Conservation (phyloP, 31 red algal species). For the Odonthalia washingtoniensis region DNA sequence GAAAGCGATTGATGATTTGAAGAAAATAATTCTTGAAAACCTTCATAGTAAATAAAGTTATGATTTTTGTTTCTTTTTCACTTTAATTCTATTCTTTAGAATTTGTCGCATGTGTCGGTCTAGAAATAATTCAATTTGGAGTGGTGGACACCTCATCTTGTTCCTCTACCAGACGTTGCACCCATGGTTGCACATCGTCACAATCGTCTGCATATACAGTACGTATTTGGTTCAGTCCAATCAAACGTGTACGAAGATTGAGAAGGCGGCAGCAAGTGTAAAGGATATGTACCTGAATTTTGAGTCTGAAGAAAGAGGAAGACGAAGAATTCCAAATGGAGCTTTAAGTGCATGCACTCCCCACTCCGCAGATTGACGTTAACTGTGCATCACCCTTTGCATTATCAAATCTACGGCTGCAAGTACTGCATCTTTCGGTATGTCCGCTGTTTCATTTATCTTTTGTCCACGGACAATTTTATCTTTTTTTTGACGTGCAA, state of each 20-base stretch:
- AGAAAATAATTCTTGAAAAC: too few relatives aligned
- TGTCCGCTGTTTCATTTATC: background rate
- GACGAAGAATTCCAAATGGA: constrained; percentile 1
- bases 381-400: constrained; percentile 13
- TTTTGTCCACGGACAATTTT: too few relatives aligned
- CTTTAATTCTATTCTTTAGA: too few relatives aligned
- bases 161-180: too few relatives aligned
- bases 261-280: background rate
- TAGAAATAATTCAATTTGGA: too few relatives aligned
- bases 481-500: background rate
- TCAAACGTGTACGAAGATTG: background rate
- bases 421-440: background rate
- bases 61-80: too few relatives aligned
- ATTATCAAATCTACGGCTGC: background rate
- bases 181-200: background rate
- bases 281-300: background rate
- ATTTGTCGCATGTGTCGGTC: too few relatives aligned
- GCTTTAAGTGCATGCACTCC: constrained; percentile 19
- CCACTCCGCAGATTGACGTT: constrained; percentile 30
- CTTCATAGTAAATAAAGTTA: too few relatives aligned
- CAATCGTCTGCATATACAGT: background rate
- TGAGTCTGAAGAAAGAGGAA: background rate
- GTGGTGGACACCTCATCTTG: too few relatives aligned
- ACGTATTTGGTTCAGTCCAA: background rate
- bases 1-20: too few relatives aligned